Percentiles rank a stretch among this genome's conserved stretches.
Evolutionary conservation across 192 early-diverging fungal genomes (phyloP).

Genomic region (Backusella psychrophila): DNA sequence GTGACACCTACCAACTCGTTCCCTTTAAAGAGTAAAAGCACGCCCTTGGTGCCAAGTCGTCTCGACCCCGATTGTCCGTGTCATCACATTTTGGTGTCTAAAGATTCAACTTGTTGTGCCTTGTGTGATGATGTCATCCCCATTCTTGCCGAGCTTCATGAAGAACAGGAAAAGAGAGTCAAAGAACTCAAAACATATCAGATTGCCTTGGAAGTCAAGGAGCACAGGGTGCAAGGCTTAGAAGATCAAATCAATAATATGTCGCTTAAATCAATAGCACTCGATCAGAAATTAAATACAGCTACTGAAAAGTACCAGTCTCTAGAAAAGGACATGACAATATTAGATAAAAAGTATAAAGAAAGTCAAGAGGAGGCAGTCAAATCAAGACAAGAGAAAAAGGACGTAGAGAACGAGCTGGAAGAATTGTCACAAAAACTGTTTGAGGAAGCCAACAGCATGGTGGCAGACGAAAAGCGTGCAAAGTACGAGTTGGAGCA

Average conservation of each 20-base stretch:
- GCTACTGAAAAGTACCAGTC: slow-evolving; percentile 71
- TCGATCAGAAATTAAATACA: slow-evolving; percentile 64
- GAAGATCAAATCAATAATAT: not conserved
- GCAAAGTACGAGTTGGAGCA: slow-evolving; percentile 50
- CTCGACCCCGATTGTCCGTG: slow-evolving; percentile 39
- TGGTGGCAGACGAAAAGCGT: slow-evolving; percentile 82
- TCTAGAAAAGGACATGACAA: slow-evolving; percentile 61
- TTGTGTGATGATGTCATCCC: slow-evolving; percentile 31
- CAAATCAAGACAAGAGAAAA: slow-evolving; percentile 85
- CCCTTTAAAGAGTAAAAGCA: not conserved
- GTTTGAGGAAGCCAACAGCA: slow-evolving; percentile 92
- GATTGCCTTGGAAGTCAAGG: not conserved
- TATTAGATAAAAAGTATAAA: slow-evolving; percentile 73
- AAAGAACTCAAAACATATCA: slow-evolving; percentile 8
- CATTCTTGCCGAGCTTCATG: slow-evolving; percentile 21
- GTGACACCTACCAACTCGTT: slow-evolving; percentile 3
- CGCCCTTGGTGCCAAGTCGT: not conserved
- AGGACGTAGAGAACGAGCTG: slow-evolving; percentile 86
- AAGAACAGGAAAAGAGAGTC: slow-evolving; percentile 14
- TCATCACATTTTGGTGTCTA: slow-evolving; percentile 24
- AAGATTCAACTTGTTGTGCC: slow-evolving; percentile 22
- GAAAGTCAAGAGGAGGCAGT: slow-evolving; percentile 79
- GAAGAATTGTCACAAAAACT: slow-evolving; percentile 88
- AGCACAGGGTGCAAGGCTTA: not conserved
- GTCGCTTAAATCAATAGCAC: not conserved